Conservation (phyloP, 257 asterid species). For the Rehmannia glutinosa region DNA sequence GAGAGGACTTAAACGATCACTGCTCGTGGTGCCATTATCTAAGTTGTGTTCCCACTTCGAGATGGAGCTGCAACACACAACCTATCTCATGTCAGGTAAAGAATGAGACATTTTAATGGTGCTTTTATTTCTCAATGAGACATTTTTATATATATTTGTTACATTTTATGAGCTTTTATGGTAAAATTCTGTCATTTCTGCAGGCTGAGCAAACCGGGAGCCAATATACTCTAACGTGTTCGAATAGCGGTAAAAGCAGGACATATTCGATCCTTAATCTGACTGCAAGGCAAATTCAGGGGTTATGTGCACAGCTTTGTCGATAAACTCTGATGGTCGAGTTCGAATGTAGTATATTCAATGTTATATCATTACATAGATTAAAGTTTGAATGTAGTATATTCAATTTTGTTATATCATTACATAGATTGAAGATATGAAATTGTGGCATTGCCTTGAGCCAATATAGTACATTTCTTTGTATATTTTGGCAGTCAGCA, state of each 20-base stretch:
- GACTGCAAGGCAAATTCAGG: constrained; percentile 55
- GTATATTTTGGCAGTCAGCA: not conserved
- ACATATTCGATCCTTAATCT: constrained; percentile 46
- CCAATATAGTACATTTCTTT: not conserved
- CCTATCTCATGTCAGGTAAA: constrained; percentile 74
- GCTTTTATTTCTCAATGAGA: too few species aligned
- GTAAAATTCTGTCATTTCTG: constrained; percentile 10
- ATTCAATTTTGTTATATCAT: too few species aligned
- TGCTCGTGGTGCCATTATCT: constrained; percentile 95
- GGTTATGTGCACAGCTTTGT: constrained; percentile 79
- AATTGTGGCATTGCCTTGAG: not conserved
- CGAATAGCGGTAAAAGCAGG: constrained; percentile 50
- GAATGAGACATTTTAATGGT: too few species aligned
- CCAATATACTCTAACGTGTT: constrained; percentile 65
- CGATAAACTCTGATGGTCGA: constrained; percentile 22
- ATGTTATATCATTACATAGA: not conserved
- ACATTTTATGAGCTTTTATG: not conserved
- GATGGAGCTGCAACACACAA: constrained; percentile 80
- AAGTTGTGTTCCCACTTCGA: constrained; percentile 77
- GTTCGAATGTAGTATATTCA: not conserved
- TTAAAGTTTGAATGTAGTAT: not conserved
- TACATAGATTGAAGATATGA: too few species aligned
- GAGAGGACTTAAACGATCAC: constrained; percentile 74
- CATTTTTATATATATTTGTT: too few species aligned
- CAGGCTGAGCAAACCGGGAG: constrained; percentile 71